Evolutionary conservation across 768 basidiomycete species (phyloP).

Genomic region (Kwoniella dejecticola): DNA sequence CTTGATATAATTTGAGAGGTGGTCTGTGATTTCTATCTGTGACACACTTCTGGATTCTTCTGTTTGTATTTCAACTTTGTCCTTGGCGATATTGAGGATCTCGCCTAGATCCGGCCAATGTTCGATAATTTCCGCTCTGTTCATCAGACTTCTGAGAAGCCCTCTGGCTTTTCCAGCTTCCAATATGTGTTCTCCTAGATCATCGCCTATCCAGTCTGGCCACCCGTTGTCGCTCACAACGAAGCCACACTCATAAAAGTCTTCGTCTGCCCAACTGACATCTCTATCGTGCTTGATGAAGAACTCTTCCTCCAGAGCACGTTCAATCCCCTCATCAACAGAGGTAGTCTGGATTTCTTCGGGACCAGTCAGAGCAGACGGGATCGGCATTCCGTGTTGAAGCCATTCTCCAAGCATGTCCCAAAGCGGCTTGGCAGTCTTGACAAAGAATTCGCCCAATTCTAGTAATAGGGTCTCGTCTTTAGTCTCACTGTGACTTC

Average conservation of each 20-base stretch:
- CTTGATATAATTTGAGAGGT: slow-evolving; percentile 9
- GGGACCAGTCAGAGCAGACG: slow-evolving; percentile 10
- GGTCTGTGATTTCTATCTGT: slow-evolving; percentile 7
- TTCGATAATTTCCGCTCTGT: background rate
- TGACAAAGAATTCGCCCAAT: slow-evolving; percentile 25
- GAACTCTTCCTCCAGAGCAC: slow-evolving; percentile 37
- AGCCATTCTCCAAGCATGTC: slow-evolving; percentile 41
- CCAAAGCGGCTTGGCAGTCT: slow-evolving; percentile 34
- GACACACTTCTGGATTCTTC: background rate
- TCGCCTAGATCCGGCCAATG: slow-evolving; percentile 19
- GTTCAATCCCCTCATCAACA: slow-evolving; percentile 18
- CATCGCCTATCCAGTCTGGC: slow-evolving; percentile 35
- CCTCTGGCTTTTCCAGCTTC: slow-evolving; percentile 49
- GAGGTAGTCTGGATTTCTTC: background rate
- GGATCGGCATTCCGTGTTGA: slow-evolving; percentile 41
- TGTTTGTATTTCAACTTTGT: background rate
- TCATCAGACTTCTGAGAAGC: slow-evolving; percentile 26
- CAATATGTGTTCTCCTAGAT: slow-evolving; percentile 21
- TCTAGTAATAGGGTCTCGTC: background rate
- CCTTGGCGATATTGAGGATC: background rate
- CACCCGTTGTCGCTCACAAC: slow-evolving; percentile 32
- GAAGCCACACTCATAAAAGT: slow-evolving; percentile 46
- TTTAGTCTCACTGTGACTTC: background rate
- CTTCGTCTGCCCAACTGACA: slow-evolving; percentile 49
- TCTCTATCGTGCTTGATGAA: slow-evolving; percentile 40